Evolutionary conservation across 1,139 yeast genomes (phyloP).

Genomic region (Suhomyces guaymorum): DNA sequence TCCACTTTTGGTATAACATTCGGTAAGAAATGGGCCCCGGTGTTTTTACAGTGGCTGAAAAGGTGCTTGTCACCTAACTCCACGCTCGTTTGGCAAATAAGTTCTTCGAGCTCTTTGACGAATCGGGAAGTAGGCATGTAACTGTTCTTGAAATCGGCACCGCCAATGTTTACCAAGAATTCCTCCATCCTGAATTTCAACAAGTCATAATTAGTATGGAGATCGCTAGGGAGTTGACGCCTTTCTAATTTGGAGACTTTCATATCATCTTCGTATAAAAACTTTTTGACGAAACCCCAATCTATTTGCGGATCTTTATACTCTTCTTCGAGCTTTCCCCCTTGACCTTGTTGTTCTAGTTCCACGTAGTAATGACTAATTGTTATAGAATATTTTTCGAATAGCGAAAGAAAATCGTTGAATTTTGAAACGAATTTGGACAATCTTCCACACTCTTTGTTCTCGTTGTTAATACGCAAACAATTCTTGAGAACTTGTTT

Average conservation of each 20-base stretch:
- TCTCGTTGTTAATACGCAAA: slow-evolving; percentile 69
- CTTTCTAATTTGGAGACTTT: slow-evolving; percentile 35
- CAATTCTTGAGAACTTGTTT: slow-evolving; percentile 57
- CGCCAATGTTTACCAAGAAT: slow-evolving; percentile 18
- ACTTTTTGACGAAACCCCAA: slow-evolving; percentile 24
- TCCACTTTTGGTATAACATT: slow-evolving; percentile 49
- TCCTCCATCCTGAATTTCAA: slow-evolving; percentile 24
- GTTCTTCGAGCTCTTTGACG: slow-evolving; percentile 35
- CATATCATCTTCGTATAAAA: slow-evolving; percentile 29
- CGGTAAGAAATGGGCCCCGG: slow-evolving; percentile 42
- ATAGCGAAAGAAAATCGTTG: slow-evolving; percentile 32
- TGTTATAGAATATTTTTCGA: slow-evolving; percentile 47
- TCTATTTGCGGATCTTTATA: slow-evolving; percentile 28
- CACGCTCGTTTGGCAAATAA: slow-evolving; percentile 51
- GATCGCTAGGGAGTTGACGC: slow-evolving; percentile 25
- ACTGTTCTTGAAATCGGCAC: slow-evolving; percentile 12
- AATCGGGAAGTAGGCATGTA: slow-evolving; percentile 18
- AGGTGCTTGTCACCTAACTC: slow-evolving; percentile 34
- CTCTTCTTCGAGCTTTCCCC: slow-evolving; percentile 17
- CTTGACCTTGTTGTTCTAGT: slow-evolving; percentile 15
- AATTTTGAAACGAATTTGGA: slow-evolving; percentile 47
- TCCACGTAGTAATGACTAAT: slow-evolving; percentile 37
- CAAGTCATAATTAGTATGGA: slow-evolving; percentile 43
- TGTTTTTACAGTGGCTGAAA: slow-evolving; percentile 35
- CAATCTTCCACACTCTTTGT: slow-evolving; percentile 49